These are phyloP conservation scores for Metarhizium anisopliae DNA, from an alignment of 2,329 filamentous ascomycete species.

Conservation along the genomic window DNA sequence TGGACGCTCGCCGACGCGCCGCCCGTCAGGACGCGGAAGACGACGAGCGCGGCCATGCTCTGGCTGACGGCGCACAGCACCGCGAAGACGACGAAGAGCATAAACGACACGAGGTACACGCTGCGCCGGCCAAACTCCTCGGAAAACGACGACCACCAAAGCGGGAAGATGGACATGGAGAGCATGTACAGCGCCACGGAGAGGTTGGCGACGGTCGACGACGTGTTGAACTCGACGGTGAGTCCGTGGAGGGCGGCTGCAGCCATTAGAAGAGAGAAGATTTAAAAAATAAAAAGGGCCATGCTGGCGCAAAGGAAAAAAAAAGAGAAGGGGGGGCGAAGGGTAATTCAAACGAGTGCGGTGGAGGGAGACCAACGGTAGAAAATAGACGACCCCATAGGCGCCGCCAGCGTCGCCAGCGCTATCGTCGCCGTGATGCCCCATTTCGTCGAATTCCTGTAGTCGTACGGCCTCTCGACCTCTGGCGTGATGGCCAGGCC, in stretches of 20 bases:
- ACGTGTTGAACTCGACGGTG: slow-evolving; percentile 50
- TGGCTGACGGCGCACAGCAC: slow-evolving; percentile 59
- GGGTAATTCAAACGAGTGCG: too few species aligned
- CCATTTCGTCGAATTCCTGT: slow-evolving; percentile 72
- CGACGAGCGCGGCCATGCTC: slow-evolving; percentile 67
- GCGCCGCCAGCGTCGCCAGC: slow-evolving; percentile 66
- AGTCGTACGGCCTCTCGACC: slow-evolving; percentile 66
- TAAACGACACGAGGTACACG: slow-evolving; percentile 71
- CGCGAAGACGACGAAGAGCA: slow-evolving; percentile 62
- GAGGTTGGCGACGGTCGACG: slow-evolving; percentile 61
- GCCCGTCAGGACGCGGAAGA: slow-evolving; percentile 65
- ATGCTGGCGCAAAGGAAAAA: not conserved
- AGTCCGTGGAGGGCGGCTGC: slow-evolving; percentile 61
- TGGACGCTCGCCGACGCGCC: slow-evolving; percentile 74
- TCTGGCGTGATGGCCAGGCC: slow-evolving; percentile 67
- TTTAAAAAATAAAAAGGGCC: not conserved
- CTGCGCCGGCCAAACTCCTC: slow-evolving; percentile 63
- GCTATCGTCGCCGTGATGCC: slow-evolving; percentile 70
- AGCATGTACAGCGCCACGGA: slow-evolving; percentile 77
- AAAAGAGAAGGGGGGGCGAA: too few species aligned
- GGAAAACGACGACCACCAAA: slow-evolving; percentile 82
- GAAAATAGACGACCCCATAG: slow-evolving; percentile 77
- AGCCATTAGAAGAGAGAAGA: slow-evolving; percentile 1
- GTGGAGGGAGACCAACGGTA: slow-evolving; percentile 50
- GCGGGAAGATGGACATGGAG: slow-evolving; percentile 71